phyloP scores from a whole-genome alignment of 2,329 filamentous ascomycete genomes.

The Graphiopsis chlorocephala region DNA sequence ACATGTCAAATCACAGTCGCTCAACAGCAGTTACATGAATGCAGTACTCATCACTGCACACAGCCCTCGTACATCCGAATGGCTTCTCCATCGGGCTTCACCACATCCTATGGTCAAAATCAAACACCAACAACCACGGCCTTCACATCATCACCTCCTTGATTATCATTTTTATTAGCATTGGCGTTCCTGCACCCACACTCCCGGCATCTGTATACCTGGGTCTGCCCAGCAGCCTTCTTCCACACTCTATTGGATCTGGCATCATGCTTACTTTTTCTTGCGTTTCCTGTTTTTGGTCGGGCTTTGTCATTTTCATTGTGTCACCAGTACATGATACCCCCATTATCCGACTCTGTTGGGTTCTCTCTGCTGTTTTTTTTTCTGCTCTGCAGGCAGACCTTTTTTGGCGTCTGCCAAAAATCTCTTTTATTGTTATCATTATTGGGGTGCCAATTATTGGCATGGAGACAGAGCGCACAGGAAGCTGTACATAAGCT shows the following conservation, averaged over 20 bases:
- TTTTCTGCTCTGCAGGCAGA: not conserved
- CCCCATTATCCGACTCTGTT: not conserved
- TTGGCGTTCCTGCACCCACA: not conserved
- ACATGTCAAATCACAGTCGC: not conserved
- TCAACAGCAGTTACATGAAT: not conserved
- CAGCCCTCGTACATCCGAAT: not conserved
- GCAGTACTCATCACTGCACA: not conserved
- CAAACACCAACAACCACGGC: not conserved
- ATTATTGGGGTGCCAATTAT: not conserved
- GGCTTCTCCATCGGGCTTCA: not conserved
- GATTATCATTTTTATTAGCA: not conserved
- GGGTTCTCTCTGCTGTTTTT: not conserved
- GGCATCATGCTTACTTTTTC: not conserved
- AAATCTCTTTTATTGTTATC: not conserved
- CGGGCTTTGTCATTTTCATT: not conserved
- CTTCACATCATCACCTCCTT: not conserved
- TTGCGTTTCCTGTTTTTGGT: not conserved
- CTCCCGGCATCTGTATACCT: not conserved
- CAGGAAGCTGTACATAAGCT: not conserved
- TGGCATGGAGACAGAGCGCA: not conserved
- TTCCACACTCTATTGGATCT: not conserved
- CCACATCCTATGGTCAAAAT: not conserved
- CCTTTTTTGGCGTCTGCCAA: not conserved
- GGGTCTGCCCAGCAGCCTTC: not conserved
- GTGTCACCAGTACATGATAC: conserved; percentile 9